Base-by-base conservation (phyloP, 306 rosid species). In the Echinosophora koreensis region DNA sequence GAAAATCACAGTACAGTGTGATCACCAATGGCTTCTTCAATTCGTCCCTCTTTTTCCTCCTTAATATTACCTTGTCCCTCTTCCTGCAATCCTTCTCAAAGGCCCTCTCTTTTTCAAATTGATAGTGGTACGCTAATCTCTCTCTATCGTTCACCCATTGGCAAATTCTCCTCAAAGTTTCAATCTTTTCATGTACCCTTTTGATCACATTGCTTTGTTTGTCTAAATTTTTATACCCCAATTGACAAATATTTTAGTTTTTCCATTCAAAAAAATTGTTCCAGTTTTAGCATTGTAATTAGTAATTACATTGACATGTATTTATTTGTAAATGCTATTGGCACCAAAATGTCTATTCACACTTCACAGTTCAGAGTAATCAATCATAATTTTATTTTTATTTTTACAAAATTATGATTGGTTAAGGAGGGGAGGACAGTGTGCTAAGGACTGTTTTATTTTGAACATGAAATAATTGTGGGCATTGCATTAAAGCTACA, bases 11-110 rank as follows among this genome's bases (percentile, higher is more conserved):
- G 39, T 50, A 22, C 46, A 52, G 44, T 79, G 11, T 61, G 42
- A 39, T 30, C 41, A 4, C 54, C 42, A 30, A 75, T 81, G 81
- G 81, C 85, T 69, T 89, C 95, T 52, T 82, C 97, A 54, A 81
- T 93, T 81, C 84, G 88, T 61, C 98, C 91, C 16, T 90, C 94
- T 12, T 82, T 90, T 49, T 85, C 93, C 9, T 85, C 95, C 14
- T 73, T 93, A 39, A 74, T 72, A 50, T 81, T 88, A 83, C 86
- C 84, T 38, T 80, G 90, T 56, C 63, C 82, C 79, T 51, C 89
- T 55, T 81, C 90, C 27, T 71, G 56, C 84, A 52, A 77, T 78
- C 88, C 80, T 60, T 77, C 90, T 63, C 84, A 88, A 30, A 55
- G 84, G 49, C 76, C 87, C 81, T 66, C 85, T 76, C 74, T 77